Conservation (phyloP, 768 basidiomycete genomes). For the Suillus cothurnatus region DNA sequence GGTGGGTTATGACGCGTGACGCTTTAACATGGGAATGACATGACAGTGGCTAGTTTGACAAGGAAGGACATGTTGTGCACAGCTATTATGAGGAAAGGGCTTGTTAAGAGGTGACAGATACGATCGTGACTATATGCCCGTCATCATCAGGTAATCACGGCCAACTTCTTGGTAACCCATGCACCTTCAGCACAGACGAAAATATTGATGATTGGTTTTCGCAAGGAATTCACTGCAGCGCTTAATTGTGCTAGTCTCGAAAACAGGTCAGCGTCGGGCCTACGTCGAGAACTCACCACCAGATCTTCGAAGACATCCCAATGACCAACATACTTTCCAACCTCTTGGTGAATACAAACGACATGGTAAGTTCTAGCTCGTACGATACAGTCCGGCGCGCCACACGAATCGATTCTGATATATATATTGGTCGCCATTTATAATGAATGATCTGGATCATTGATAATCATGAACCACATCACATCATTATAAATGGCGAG, state of each 20-base stretch:
- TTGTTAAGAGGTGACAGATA: background rate
- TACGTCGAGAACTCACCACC: background rate
- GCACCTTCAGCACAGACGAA: background rate
- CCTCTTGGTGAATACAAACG: background rate
- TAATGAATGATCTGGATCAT: no score
- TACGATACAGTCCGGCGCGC: background rate
- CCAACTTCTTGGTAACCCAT: background rate
- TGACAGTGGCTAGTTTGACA: background rate
- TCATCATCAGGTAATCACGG: background rate
- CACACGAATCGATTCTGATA: background rate
- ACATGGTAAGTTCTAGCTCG: background rate
- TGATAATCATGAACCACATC: background rate
- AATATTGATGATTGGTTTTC: background rate
- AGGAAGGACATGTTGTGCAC: background rate
- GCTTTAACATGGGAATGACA: background rate
- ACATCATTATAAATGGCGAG: background rate
- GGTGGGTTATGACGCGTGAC: background rate
- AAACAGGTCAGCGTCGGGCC: background rate
- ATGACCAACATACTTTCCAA: background rate
- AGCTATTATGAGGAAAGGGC: background rate
- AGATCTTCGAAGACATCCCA: background rate
- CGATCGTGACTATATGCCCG: background rate
- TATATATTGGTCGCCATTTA: background rate
- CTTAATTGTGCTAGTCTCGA: background rate
- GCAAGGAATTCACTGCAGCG: background rate